Evolutionary conservation across 345 rosid species (phyloP), one percentile per base, ranked within the genome.

Genomic region (Psidium guajava): DNA sequence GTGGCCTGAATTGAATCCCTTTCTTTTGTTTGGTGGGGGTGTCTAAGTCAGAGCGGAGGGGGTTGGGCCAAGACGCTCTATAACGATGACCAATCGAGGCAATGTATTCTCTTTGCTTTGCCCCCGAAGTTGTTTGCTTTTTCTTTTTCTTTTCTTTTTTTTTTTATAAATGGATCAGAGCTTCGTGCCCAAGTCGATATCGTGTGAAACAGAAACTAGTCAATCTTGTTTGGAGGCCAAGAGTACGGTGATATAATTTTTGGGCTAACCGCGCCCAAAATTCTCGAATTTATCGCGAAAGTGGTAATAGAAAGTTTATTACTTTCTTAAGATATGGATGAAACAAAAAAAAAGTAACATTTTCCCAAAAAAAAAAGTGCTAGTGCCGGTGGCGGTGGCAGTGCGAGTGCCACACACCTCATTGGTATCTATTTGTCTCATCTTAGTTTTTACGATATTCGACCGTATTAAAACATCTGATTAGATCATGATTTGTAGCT

Each of bases 241-340:
- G 77, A 16, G 44, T 4, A 16, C 9, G 12, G 13, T 18, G 9
- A 69, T 64, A 32, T 32, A 64, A 16, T 3, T 64, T 64, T 64
- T 32, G 6, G 3, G 6, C 22, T 32, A 16, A 64, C 7, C 44
- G 24, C 0, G 1, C 18, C 21, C 1, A 61, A 28, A 28, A 11
- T 32, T 1, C 0, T 32, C 3, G 0, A 69, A 69, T 16, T 32
- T 69, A 11, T 32, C 0, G n/a, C n/a, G n/a, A n/a, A n/a, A n/a
- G n/a, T n/a, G n/a, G n/a, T n/a, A n/a, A n/a, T n/a, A n/a, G n/a
- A n/a, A n/a, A n/a, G n/a, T n/a, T n/a, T 18, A 20, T 54, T 1
- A 2, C 56, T 54, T 54, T 6, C 24, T 54, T 54, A 20, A 20
- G 6, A 28, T 11, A 6, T 28, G 16, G 7, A 14, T n/a, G n/a